Base-by-base conservation (phyloP, 257 asterid species). In the Salvia splendens region DNA sequence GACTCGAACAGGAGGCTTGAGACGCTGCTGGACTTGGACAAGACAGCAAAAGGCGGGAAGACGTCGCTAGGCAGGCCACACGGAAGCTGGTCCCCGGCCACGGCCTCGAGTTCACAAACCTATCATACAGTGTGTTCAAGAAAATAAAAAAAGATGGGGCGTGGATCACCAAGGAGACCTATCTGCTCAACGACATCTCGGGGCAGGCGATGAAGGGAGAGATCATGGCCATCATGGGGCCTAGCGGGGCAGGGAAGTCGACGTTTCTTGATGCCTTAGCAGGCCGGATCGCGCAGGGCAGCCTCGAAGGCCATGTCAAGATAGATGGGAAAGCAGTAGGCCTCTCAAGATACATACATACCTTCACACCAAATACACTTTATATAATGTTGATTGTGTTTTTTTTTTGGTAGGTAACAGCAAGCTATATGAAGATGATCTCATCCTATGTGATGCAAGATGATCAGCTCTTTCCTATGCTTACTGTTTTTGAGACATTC, bases 361-460 rank as follows among this genome's bases (percentile, higher is more conserved):
- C 30, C 30, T 10, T 5, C n/a, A 17, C 6, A 50, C 7, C 6
- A 51, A 40, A 28, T 42, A 17, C n/a, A 14, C 5, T 6, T 30
- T 15, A 2, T 40, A 4, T 14, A 24, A 24, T 0, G 4, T 3
- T 35, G 9, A 14, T 69, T 12, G 45, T 40, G 11, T 38, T 38
- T 5, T 40, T 1, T 7, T 0, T 62, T 15, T 20, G 72, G 81
- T 82, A 90, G 97, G 97, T 91, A 51, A 88, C 97, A 58, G 72
- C 97, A 0, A 91, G 97, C 76, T 91, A 88, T 55, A 91, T 86
- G 97, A 91, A 91, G 85, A 88, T 84, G 92, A 79, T 91, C 8
- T 91, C 97, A 8, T 91, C 97, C 0, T 91, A 91, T 30, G 96
- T 88, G 73, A 91, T 88, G 97, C 92, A 91, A 82, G 97, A 91